Conservation (phyloP, 441 rosid species). For the Bocquillonia castaneifolia region DNA sequence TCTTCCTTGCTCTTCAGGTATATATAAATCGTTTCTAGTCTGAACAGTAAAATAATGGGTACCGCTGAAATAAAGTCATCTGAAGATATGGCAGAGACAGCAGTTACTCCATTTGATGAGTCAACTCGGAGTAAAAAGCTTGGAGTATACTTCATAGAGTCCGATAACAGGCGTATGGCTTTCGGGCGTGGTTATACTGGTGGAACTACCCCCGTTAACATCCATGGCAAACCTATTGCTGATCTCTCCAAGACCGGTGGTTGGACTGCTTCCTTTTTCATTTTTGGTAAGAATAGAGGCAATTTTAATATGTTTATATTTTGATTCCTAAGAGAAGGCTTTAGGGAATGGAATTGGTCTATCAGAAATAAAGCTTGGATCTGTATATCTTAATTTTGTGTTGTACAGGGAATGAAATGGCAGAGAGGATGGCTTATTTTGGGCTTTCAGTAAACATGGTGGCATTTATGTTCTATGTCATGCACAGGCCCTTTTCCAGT, state of each 20-base stretch:
- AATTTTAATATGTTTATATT: too few species aligned
- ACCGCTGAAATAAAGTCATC: conserved; percentile 64
- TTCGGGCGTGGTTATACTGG: conserved; percentile 81
- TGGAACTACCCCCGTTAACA: conserved; percentile 77
- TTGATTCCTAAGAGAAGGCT: too few species aligned
- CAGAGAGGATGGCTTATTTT: conserved; percentile 94
- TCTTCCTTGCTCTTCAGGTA: too few species aligned
- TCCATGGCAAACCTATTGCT: conserved; percentile 73
- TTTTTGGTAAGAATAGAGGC: conserved; percentile 69
- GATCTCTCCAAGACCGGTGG: conserved; percentile 90
- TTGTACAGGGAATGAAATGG: conserved; percentile 83
- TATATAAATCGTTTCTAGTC: too few species aligned
- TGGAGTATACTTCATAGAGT: conserved; percentile 61
- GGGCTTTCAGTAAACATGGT: conserved; percentile 96
- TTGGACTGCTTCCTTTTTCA: conserved; percentile 88
- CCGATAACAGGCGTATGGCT: conserved; percentile 73
- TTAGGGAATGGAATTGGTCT: too few species aligned
- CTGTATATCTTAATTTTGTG: too few species aligned
- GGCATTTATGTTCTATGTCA: conserved; percentile 78
- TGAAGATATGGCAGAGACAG: conserved; percentile 34
- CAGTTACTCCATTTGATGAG: conserved; percentile 28
- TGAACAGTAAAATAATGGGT: too few species aligned
- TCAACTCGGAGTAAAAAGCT: conserved; percentile 58
- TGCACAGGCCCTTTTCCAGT: conserved; percentile 78
- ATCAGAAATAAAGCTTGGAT: neutral